Base-by-base conservation (phyloP, 1,139 yeast species). In the Sugiyamaella novakii region DNA sequence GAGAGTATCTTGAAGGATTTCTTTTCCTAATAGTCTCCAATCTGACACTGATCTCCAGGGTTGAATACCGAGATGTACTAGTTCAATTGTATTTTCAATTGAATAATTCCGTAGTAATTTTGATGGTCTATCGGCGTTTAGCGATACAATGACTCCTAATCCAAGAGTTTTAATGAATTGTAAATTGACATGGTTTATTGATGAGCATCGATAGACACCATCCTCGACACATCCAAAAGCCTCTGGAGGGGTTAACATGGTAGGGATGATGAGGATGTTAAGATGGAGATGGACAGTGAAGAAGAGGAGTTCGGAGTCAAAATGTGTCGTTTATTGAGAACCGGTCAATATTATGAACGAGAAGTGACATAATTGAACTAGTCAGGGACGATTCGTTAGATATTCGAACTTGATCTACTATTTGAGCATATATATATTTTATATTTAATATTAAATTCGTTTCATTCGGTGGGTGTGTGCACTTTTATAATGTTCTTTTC, bases 111-210 rank as follows among this genome's bases (percentile, higher is more conserved):
- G 68, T 41, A 81, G 68, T 5, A 75, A 66, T 40, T 80, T 65
- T 2, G 83, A 76, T 3, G 86, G 86, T 52, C 77, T 74, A 51
- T 79, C 85, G 2, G 84, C 82, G 62, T 80, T 82, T 22, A 81
- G 62, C 18, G 79, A 69, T 3, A 81, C 65, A 38, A 92, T 84
- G 5, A 92, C 84, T 54, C 81, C 82, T 49, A 92, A 73, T 50
- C 84, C 77, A 48, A 92, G 73, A 53, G 88, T 85, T 52, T 79
- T 75, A 22, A 92, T 69, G 62, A 91, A 91, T 46, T 88, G 82
- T 63, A 87, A 87, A 66, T 87, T 87, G 50, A 86, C 81, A 19
- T 86, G 81, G 43, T 76, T 80, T 7, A 80, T 60, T 51, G 77
- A 74, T 24, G 81, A 69, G 58, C 84, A 80, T 43, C 86, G 70